A percentile compares a stretch with the other conserved stretches of the same genome.
These are phyloP conservation scores for Hericium coralloides DNA, from an alignment of 768 basidiomycete species.

Conservation along the genomic window DNA sequence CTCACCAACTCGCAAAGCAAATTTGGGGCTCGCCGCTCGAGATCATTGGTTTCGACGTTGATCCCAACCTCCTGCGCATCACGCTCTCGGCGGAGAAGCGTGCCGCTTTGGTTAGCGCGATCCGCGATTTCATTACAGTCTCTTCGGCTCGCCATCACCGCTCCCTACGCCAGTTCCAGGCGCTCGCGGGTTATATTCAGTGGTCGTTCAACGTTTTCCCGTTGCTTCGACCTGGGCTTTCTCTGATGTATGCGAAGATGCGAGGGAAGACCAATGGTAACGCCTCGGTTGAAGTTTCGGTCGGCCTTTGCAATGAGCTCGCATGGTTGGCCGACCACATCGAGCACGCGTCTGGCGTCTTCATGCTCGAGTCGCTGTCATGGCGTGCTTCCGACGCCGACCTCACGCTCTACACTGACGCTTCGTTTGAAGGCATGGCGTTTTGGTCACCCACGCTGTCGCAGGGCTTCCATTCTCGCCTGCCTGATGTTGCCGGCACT, in stretches of 20 bases:
- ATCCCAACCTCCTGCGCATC: constrained; percentile 29
- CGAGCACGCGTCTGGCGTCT: not conserved
- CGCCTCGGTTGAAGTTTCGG: constrained; percentile 21
- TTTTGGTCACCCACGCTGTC: constrained; percentile 11
- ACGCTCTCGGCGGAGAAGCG: constrained; percentile 19
- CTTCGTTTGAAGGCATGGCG: constrained; percentile 14
- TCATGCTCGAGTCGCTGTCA: constrained; percentile 7
- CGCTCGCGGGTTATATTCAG: not conserved
- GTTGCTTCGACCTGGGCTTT: constrained; percentile 20
- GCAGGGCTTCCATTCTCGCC: constrained; percentile 2
- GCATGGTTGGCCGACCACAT: constrained; percentile 23
- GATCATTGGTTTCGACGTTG: constrained; percentile 24
- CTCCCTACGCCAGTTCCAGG: not conserved
- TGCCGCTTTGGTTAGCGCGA: not conserved
- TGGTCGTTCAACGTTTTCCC: constrained; percentile 26
- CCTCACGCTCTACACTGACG: constrained; percentile 15
- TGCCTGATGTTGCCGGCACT: not conserved
- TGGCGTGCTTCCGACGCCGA: constrained; percentile 9
- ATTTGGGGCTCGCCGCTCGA: constrained; percentile 17
- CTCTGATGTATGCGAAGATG: constrained; percentile 24
- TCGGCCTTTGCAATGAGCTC: constrained; percentile 19
- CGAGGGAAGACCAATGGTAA: constrained; percentile 12
- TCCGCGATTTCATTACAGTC: not conserved
- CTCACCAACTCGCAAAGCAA: constrained; percentile 32
- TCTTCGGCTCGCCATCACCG: not conserved